Base-by-base conservation (phyloP, 2,329 filamentous ascomycete genomes). In the Nemania abortiva region DNA sequence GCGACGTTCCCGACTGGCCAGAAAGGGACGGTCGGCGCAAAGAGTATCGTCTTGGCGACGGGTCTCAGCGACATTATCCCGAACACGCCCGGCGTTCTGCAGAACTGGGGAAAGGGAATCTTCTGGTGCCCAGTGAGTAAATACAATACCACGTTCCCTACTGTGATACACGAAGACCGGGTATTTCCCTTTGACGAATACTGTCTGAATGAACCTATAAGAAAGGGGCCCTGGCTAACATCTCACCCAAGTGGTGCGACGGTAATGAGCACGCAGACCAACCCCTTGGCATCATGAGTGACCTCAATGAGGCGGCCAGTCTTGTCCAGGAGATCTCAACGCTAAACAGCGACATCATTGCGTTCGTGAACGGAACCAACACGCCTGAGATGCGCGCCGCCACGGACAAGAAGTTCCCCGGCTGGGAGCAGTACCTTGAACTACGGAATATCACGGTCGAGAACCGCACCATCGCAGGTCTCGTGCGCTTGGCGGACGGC, bases 181-280 rank as follows among this genome's bases (percentile, higher is more conserved):
- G n/a, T n/a, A n/a, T n/a, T n/a, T 34, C 31, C 31, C 6, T 10
- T 10, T 34, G 10, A 10, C 31, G 31, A 10, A 42, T 42, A 15
- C 13, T 42, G 37, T 42, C 4, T 42, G 3, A 9, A 42, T 42
- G 37, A 42, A 42, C 6, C 37, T 15, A 42, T 13, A 42, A 10
- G 37, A 13, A 13, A 15, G 15, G 10, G 37, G 7, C n/a, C 37
- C 15, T 10, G 3, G 20, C 50, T 66, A 61, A 71, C 49, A 10
- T 18, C 3, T 22, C 6, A 54, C 47, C n/a, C 24, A 11, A 71
- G 70, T 90, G 88, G 88, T 90, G 88, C 70, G 88, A 90, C 74
- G 88, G 88, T 13, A 82, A 86, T 70, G 88, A 90, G 77, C 87
- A 90, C 75, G 85, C 84, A 0, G 87, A 89, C 74, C 87, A 90